A percentile compares a stretch with the other conserved stretches of the same genome.
Conservation (phyloP, 2,329 filamentous ascomycete genomes). For the Fonsecaea pedrosoi region DNA sequence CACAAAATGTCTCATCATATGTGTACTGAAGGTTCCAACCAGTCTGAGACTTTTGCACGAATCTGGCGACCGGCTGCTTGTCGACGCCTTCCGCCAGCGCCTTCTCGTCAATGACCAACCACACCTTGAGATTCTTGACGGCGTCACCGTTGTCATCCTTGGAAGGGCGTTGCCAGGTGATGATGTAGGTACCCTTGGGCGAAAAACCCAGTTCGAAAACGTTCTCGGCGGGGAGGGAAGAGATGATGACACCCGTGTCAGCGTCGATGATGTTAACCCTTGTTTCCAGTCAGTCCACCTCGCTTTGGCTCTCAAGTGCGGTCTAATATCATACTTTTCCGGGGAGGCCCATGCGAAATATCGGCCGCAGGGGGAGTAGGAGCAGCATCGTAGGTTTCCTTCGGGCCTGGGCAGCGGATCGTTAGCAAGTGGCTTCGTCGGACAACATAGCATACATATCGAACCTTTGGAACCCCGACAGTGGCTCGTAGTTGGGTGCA, state of each 20-base stretch:
- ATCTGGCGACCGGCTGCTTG: constrained; percentile 76
- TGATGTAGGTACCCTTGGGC: constrained; percentile 86
- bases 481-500: constrained; percentile 81
- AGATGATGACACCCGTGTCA: constrained; percentile 74
- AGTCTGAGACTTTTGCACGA: constrained; percentile 93
- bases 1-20: constrained; percentile 89
- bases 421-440: constrained; percentile 22
- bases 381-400: constrained; percentile 92
- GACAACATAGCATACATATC: constrained; percentile 17
- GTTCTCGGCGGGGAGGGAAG: constrained; percentile 77
- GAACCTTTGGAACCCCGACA: constrained; percentile 76
- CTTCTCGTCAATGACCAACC: constrained; percentile 77
- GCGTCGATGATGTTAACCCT: constrained; percentile 86
- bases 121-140: constrained; percentile 95
- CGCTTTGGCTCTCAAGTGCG: neutral
- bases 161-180: constrained; percentile 91
- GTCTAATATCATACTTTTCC: constrained; percentile 62
- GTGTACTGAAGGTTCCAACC: constrained; percentile 99
- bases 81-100: constrained; percentile 67
- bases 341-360: constrained; percentile 95
- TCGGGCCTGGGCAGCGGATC: constrained; percentile 68
- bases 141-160: constrained; percentile 96
- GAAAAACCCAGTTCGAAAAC: constrained; percentile 97
- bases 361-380: constrained; percentile 92
- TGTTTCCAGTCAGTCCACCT: constrained; percentile 18